Evolutionary conservation across 306 rosid species (phyloP).

Genomic region (Trifolium subterraneum): DNA sequence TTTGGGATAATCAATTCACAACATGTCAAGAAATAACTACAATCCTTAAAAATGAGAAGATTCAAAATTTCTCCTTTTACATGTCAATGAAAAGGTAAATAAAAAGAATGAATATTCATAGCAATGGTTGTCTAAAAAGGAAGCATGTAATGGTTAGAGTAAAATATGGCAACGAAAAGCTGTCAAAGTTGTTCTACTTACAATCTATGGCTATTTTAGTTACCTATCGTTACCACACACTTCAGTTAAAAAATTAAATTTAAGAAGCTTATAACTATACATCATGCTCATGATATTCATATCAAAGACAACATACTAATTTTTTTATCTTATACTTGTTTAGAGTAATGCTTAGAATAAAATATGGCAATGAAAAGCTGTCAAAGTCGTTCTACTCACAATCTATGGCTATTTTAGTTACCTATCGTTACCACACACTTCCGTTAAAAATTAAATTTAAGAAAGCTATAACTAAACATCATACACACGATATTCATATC

Average conservation of each 20-base stretch:
- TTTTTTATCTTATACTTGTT: no score
- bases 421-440: background rate
- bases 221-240: no score
- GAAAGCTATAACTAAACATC: slow-evolving; percentile 9
- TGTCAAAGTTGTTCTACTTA: no score
- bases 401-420: slow-evolving; percentile 7
- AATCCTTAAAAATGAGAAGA: slow-evolving; percentile 7
- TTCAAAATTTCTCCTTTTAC: slow-evolving; percentile 23
- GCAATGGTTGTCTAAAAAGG: background rate
- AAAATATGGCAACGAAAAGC: no score
- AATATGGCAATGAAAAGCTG: slow-evolving; percentile 14
- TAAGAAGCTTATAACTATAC: no score
- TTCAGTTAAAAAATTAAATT: no score
- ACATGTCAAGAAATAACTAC: background rate
- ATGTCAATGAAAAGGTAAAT: slow-evolving; percentile 15
- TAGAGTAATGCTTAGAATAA: no score
- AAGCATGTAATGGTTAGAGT: slow-evolving; percentile 7
- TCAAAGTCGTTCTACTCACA: background rate
- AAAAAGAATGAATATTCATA: background rate
- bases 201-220: no score
- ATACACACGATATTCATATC: background rate
- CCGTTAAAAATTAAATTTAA: background rate
- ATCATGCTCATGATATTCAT: no score
- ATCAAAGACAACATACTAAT: no score
- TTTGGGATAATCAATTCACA: background rate